Conservation (phyloP, 2,329 filamentous ascomycete species). For the Neofusicoccum umdonicola region DNA sequence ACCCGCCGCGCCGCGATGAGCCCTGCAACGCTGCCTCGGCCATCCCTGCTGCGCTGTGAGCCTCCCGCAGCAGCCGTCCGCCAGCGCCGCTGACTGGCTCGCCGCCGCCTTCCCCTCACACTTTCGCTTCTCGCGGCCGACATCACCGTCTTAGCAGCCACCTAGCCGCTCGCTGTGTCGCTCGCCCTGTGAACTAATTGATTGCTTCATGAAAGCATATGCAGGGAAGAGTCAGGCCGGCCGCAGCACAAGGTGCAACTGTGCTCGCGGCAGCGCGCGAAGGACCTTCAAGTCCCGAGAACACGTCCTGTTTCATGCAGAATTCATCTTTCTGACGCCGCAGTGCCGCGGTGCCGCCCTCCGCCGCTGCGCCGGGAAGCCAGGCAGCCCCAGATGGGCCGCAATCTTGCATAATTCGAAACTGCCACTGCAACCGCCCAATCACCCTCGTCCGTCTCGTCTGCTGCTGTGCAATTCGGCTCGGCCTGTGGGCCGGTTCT, state of each 20-base stretch:
- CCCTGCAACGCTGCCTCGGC: background rate
- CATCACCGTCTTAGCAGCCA: background rate
- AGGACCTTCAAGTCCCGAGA: background rate
- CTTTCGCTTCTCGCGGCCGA: background rate
- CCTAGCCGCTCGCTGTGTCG: background rate
- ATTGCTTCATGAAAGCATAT: background rate
- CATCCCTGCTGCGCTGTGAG: background rate
- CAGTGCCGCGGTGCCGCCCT: background rate
- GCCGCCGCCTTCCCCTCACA: background rate
- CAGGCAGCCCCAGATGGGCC: background rate
- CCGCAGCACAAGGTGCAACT: background rate
- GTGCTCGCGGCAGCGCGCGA: background rate
- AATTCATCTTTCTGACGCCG: constrained; percentile 6
- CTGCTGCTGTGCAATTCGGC: background rate
- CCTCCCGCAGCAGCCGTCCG: constrained; percentile 7
- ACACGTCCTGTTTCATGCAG: background rate
- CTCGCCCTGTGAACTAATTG: background rate
- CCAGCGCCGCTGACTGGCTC: background rate
- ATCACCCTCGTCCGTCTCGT: background rate
- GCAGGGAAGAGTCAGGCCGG: constrained; percentile 1
- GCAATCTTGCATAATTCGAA: background rate
- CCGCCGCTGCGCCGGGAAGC: background rate
- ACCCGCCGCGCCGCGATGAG: background rate
- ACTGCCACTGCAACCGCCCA: background rate
- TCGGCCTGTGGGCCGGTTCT: background rate